Evolutionary conservation across 352 stramenopile species (phyloP), one percentile per base, ranked within the genome.

Genomic region (Achlya hypogyna): DNA sequence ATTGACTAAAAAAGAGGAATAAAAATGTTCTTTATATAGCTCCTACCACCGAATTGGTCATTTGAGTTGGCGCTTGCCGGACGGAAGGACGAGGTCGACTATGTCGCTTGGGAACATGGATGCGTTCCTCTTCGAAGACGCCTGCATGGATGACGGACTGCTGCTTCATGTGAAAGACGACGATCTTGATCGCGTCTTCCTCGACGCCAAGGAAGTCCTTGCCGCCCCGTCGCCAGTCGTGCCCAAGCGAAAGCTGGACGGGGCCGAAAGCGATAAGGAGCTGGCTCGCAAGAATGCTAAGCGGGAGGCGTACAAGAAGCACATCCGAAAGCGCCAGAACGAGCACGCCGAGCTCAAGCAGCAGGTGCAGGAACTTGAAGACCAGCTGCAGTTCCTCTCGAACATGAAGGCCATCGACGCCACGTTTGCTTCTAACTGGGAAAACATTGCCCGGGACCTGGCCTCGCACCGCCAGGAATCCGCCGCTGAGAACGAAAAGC

Each of bases 361-460:
- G 49, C 60, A 67, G 23, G 60, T 67, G 20, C 60, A 67, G 42
- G 38, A 67, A n/a, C 51, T 67, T 22, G 60, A 67, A 22, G 60
- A 67, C 27, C 60, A 67, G 25, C 51, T 67, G 10, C 38, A 67
- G 28, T 67, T 67, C 31, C 51, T 67, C n/a, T 51, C 60, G 9
- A 67, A 67, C 14, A 67, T 67, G 60, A 67, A 67, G 49, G 60
- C 60, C 2, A 67, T 67, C 34, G 60, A 67, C 34, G 60, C 42
- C 1, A 67, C 60, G 34, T 67, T 67, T 58, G 60, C 60, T 1
- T 67, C 60, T 5, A 59, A 42, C 23, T 67, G 60, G 60, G 60
- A 67, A n/a, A 67, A 67, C 35, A 58, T 67, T 58, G 60, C 60
- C 22, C 45, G 60, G 12, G 60, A 67, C 23, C 35, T 67, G 8